phyloP scores from a whole-genome alignment of 257 asterid genomes.

The Plantago ovata region DNA sequence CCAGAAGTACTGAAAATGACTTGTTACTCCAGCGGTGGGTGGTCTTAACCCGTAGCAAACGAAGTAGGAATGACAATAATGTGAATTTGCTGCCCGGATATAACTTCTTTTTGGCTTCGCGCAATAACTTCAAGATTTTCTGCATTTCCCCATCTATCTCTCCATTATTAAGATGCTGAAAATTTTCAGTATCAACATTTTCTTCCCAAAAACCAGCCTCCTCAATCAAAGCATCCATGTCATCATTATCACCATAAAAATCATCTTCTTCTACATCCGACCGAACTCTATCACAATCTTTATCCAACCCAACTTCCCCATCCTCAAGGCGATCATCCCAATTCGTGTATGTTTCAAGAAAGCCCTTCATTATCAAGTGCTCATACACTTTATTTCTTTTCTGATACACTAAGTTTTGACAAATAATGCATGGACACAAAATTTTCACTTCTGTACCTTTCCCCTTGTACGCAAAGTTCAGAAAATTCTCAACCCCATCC shows the following conservation, averaged over 20 bases:
- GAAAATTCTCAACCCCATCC: neutral
- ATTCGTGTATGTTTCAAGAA: neutral
- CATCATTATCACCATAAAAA: neutral
- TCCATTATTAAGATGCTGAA: neutral
- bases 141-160: neutral
- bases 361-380: neutral
- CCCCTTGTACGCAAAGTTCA: neutral
- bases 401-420: neutral
- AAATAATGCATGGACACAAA: neutral
- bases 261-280: neutral
- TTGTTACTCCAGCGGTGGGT: neutral
- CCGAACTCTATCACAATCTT: too few species aligned
- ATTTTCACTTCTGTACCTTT: neutral
- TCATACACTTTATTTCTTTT: neutral
- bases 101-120: neutral
- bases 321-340: too few species aligned
- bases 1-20: neutral
- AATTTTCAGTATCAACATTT: neutral
- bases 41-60: neutral
- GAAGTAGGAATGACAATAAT: conserved; percentile 2
- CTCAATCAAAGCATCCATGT: neutral
- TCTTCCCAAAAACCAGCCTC: neutral
- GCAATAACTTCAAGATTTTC: neutral
- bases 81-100: neutral
- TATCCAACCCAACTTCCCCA: too few species aligned